A percentile compares a stretch with the other conserved stretches of the same genome.
These are phyloP conservation scores for Dorcoceras hygrometricum DNA, from an alignment of 257 asterid species.

Conservation along the genomic window DNA sequence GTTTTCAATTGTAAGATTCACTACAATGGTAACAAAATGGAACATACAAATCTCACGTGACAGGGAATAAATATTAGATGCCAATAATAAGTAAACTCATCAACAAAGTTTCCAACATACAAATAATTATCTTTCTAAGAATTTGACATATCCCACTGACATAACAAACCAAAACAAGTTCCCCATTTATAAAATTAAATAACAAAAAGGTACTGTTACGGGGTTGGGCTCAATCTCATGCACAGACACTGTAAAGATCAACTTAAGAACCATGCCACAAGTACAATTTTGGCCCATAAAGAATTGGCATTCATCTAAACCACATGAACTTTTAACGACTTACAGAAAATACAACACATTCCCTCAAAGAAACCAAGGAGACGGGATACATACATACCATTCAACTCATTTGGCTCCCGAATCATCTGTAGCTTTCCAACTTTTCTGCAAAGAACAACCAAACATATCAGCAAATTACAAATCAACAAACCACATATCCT, in stretches of 20 bases:
- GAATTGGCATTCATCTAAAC: neutral
- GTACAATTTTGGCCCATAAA: neutral
- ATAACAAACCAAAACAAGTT: neutral
- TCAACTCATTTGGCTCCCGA: constrained; percentile 29
- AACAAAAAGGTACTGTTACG: neutral
- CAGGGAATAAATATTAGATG: constrained; percentile 8
- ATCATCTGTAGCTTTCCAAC: constrained; percentile 24
- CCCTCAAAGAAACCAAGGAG: neutral
- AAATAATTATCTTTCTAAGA: neutral
- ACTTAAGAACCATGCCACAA: neutral
- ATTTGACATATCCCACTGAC: neutral
- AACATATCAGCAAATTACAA: constrained; percentile 23
- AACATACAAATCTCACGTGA: neutral
- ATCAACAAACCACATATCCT: neutral
- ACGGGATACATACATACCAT: constrained; percentile 27
- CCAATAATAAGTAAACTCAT: constrained; percentile 14
- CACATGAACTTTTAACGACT: neutral
- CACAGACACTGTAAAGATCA: neutral
- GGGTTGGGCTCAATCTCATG: neutral
- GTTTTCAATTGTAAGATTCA: neutral
- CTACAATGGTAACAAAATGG: neutral
- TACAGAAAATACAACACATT: neutral
- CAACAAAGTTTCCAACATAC: neutral
- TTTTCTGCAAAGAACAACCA: constrained; percentile 33
- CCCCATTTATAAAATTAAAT: neutral